Base-by-base conservation (phyloP, 2,329 filamentous ascomycete genomes). In the Monilinia polystroma region DNA sequence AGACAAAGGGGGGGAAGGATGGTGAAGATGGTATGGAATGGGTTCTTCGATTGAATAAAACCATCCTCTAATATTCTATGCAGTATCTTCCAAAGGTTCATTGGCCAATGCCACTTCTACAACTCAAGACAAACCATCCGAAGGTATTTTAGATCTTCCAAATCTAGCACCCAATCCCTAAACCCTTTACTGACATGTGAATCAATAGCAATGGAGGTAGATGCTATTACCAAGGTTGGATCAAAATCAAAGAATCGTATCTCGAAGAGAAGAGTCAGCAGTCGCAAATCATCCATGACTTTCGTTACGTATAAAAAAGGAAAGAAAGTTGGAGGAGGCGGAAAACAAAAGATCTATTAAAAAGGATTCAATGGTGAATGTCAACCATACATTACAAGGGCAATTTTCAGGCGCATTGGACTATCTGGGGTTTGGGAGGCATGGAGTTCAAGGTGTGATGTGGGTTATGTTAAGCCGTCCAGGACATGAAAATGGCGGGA, bases 241-340 rank as follows among this genome's bases (percentile, higher is more conserved):
- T 73, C 77, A 38, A 54, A 64, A 32, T 75, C 77, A 69, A 86
- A 82, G 78, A 83, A 81, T 75, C 82, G 83, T 72, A 79, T 87
- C 64, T 80, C 83, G 76, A 89, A 87, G 81, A 81, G 82, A 75
- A 82, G 79, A 72, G 80, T 78, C 70, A 70, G 67, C 62, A 72
- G 72, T 62, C 72, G 73, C n/a, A 85, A 83, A 76, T 85, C 82
- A 71, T 80, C 81, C 52, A 87, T 89, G 68, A 84, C 87, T 29
- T 89, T 89, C 69, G 81, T 81, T 64, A 86, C 82, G 73, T 87
- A 84, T 74, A 82, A 82, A 69, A 82, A 85, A 67, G 81, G 81
- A 69, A 76, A 80, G 70, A 79, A 78, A 64, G 78, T 78, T 70
- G 81, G 80, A 41, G 65, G 51, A 35, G 57, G 64, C 14, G 69